Evolutionary conservation across 139 green algal species (phyloP).

Genomic region (Limnomonas spitsbergensis): DNA sequence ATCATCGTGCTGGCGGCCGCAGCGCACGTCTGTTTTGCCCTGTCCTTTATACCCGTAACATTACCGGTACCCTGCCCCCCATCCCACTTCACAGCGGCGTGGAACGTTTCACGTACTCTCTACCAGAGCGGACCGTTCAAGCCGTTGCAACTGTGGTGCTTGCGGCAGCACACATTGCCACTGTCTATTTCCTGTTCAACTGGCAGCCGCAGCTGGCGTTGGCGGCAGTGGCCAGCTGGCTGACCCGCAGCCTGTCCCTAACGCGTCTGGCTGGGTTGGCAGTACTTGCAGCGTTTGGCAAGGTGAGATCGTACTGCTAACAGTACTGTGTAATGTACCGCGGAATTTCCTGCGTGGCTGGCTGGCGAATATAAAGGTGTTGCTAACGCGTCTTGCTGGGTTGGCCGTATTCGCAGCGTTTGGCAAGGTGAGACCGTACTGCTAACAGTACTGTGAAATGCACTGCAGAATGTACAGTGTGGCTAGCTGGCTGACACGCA

Average conservation of each 20-base stretch:
- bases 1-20: too few relatives aligned
- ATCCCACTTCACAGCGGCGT: slow-evolving; percentile 11
- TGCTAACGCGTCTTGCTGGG: too few relatives aligned
- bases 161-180: neutral
- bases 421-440: slow-evolving; percentile 1
- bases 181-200: neutral
- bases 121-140: neutral
- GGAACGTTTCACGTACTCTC: neutral
- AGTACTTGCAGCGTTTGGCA: neutral
- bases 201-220: neutral
- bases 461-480: neutral
- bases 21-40: neutral
- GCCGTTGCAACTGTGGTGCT: neutral
- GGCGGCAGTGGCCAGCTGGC: slow-evolving; percentile 3
- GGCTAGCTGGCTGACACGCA: neutral
- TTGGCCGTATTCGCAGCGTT: neutral
- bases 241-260: neutral
- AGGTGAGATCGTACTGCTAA: slow-evolving; percentile 5
- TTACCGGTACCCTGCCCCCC: neutral
- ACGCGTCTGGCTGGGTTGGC: neutral
- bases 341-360: neutral
- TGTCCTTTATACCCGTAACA: neutral
- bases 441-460: too few relatives aligned
- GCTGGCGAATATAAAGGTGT: neutral
- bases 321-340: neutral